Conservation (phyloP, 495 filamentous ascomycete genomes). For the Talaromyces liani region DNA sequence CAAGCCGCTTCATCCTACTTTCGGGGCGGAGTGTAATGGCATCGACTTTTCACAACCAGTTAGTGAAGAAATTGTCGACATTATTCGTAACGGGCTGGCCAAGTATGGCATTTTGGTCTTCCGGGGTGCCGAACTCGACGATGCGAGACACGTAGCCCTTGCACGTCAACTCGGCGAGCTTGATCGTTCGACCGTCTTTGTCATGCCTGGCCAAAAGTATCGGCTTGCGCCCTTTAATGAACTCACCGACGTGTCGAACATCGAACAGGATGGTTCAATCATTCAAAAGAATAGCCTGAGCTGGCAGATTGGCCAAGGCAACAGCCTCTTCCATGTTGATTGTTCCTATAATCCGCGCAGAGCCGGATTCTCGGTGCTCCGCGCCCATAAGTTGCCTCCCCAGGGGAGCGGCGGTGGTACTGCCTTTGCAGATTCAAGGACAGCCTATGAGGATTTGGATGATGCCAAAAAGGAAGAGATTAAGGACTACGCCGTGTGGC, state of each 20-base stretch:
- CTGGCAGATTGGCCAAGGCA: constrained; percentile 40
- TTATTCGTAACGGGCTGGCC: constrained; percentile 31
- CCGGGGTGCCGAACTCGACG: constrained; percentile 43
- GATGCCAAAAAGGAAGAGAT: constrained; percentile 28
- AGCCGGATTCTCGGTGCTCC: constrained; percentile 46
- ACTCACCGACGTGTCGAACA: constrained; percentile 54
- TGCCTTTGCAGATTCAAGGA: constrained; percentile 50
- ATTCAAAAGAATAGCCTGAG: constrained; percentile 31
- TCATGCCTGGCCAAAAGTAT: constrained; percentile 34
- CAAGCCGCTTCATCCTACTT: constrained; percentile 44
- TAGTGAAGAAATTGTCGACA: constrained; percentile 22
- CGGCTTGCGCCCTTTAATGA: constrained; percentile 38
- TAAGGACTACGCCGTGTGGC: constrained; percentile 44
- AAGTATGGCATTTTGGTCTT: constrained; percentile 54
- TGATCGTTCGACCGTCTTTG: constrained; percentile 50
- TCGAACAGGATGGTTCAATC: constrained; percentile 33
- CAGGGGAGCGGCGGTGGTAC: constrained; percentile 44
- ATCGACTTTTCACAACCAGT: constrained; percentile 40
- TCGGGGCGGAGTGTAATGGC: constrained; percentile 45
- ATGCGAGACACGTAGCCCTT: constrained; percentile 47
- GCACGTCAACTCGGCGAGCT: constrained; percentile 48
- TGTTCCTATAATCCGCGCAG: constrained; percentile 54
- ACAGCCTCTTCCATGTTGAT: constrained; percentile 54
- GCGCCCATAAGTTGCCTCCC: constrained; percentile 45
- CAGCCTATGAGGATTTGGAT: constrained; percentile 45